Evolutionary conservation across 176 grass and related monocot species (phyloP).

Genomic region (Oryza meyeriana): DNA sequence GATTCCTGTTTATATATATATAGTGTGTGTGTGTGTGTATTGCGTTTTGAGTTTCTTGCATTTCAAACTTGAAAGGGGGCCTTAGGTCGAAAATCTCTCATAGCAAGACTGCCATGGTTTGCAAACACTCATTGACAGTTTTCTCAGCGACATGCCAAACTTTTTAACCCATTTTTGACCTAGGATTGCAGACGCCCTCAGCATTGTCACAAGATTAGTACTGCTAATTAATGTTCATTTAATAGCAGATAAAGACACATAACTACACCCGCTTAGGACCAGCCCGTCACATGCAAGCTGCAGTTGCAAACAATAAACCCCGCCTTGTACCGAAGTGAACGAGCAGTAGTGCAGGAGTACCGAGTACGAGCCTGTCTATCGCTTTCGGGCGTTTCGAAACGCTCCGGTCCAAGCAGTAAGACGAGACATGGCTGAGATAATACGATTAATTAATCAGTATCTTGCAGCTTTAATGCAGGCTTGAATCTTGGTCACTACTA

Average conservation of each 20-base stretch:
- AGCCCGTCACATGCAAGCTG: constrained; percentile 30
- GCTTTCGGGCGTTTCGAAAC: constrained; percentile 18
- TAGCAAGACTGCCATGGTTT: background rate
- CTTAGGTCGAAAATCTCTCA: background rate
- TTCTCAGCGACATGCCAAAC: background rate
- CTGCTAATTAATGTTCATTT: constrained; percentile 11
- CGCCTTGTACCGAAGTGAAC: background rate
- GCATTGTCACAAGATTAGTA: background rate
- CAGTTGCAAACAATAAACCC: constrained; percentile 13
- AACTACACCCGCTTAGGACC: constrained; percentile 29
- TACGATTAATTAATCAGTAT: background rate
- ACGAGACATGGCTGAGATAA: background rate
- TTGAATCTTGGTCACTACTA: constrained; percentile 8
- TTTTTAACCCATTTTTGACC: background rate
- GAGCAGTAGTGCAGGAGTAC: background rate
- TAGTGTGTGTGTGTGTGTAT: too few species aligned
- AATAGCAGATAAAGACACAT: constrained; percentile 36
- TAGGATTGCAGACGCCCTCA: background rate
- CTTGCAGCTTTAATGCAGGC: background rate
- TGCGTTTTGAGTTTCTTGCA: too few species aligned
- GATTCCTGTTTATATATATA: too few species aligned
- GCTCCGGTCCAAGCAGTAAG: constrained; percentile 23
- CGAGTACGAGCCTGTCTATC: background rate
- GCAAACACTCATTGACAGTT: too few species aligned
- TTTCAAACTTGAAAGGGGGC: too few species aligned